Conservation (phyloP, 2,329 filamentous ascomycete species). For the Tympanopsis confertula region DNA sequence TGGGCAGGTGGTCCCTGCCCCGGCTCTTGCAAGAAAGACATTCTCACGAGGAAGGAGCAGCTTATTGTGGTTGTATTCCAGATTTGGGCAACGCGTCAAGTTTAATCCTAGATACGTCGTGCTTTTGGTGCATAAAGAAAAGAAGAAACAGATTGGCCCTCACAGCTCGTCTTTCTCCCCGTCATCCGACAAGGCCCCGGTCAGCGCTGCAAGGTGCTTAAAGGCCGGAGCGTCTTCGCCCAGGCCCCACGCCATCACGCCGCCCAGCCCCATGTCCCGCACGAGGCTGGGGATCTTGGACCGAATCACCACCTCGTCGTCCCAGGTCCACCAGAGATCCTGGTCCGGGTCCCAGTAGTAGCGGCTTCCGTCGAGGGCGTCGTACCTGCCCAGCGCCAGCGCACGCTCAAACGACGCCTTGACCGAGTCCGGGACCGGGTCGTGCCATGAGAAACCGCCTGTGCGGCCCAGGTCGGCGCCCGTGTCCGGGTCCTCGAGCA, state of each 20-base stretch:
- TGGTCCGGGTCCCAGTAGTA: slow-evolving; percentile 54
- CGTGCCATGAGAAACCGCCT: slow-evolving; percentile 48
- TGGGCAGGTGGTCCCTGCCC: too few relatives aligned
- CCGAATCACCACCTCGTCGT: slow-evolving; percentile 46
- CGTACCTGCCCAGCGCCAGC: slow-evolving; percentile 36
- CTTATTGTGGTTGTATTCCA: too few relatives aligned
- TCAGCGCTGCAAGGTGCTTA: too few relatives aligned
- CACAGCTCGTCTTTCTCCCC: too few relatives aligned
- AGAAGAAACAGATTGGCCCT: too few relatives aligned
- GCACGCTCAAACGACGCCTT: slow-evolving; percentile 46
- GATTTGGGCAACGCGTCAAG: too few relatives aligned
- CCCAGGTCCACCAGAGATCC: slow-evolving; percentile 64
- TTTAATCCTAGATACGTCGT: too few relatives aligned
- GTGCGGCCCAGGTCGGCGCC: slow-evolving; percentile 46
- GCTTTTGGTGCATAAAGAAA: too few relatives aligned
- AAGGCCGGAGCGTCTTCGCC: slow-evolving; percentile 48
- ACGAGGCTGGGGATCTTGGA: slow-evolving; percentile 53
- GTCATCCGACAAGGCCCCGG: too few relatives aligned
- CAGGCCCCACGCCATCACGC: slow-evolving; percentile 66
- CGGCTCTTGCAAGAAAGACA: too few relatives aligned
- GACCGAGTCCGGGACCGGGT: slow-evolving; percentile 38
- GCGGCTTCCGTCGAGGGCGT: slow-evolving; percentile 46
- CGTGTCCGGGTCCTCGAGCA: slow-evolving; percentile 44
- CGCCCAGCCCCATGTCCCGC: slow-evolving; percentile 42
- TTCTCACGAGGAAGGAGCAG: too few relatives aligned